Conservation (phyloP, 495 filamentous ascomycete genomes). For the Neohortaea acidophila region DNA sequence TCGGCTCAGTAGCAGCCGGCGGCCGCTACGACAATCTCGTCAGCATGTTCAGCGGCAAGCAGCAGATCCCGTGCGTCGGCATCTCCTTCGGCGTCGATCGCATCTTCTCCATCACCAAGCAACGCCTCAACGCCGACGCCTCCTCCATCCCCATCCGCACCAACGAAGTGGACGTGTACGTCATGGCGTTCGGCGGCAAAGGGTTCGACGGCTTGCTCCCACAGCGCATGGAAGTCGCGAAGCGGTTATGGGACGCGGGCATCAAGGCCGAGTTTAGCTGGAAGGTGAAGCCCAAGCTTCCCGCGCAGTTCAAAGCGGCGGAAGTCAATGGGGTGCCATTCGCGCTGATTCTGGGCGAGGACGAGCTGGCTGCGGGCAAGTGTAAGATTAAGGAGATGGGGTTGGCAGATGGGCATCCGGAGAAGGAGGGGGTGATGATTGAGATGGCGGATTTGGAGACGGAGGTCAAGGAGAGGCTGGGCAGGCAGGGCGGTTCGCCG, state of each 20-base stretch:
- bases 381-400: slow-evolving; percentile 78
- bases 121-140: slow-evolving; percentile 46
- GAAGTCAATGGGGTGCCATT: slow-evolving; percentile 58
- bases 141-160: slow-evolving; percentile 35
- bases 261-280: slow-evolving; percentile 71
- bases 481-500: neutral
- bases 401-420: slow-evolving; percentile 58
- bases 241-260: slow-evolving; percentile 59
- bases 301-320: slow-evolving; percentile 64
- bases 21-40: slow-evolving; percentile 89
- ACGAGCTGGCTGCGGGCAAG: slow-evolving; percentile 58
- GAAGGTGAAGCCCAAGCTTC: slow-evolving; percentile 66
- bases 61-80: slow-evolving; percentile 78
- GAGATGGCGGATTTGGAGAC: slow-evolving; percentile 41
- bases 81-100: slow-evolving; percentile 92
- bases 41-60: slow-evolving; percentile 77
- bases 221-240: slow-evolving; percentile 65
- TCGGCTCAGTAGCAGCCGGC: slow-evolving; percentile 77
- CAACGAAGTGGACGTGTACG: slow-evolving; percentile 71
- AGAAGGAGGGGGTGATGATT: slow-evolving; percentile 72
- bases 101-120: slow-evolving; percentile 82
- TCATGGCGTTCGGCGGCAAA: slow-evolving; percentile 89
- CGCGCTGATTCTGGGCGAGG: slow-evolving; percentile 64
- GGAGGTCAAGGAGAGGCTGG: slow-evolving; percentile 41
- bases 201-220: slow-evolving; percentile 64